Base-by-base conservation (phyloP, 2,329 filamentous ascomycete species). In the Ceratocystis eucalypticola region DNA sequence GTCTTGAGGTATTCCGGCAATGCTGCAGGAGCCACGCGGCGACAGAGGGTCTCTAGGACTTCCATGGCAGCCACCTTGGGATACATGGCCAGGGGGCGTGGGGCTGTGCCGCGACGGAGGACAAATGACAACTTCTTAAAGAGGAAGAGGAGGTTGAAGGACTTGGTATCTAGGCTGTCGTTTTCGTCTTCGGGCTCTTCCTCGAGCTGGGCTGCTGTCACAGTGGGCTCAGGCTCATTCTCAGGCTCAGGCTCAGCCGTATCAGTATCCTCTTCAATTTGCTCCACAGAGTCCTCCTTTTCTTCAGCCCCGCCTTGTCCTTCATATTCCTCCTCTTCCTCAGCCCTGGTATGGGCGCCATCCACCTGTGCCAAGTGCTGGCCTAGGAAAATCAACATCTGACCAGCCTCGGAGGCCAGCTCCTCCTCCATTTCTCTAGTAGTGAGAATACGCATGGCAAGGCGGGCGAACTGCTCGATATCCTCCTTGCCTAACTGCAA, bases 341-440 rank as follows among this genome's bases (percentile, higher is more conserved):
- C 73, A 70, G 75, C 70, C 73, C 76, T 67, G 1, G 72, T 70
- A 28, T 73, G 72, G 10, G 72, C 71, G 20, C 67, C 68, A 12
- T 68, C 66, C 33, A 67, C 69, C 59, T 70, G 65, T 1, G 77
- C 76, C 15, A 85, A 75, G 67, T 80, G 80, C 25, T 78, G 84
- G 53, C 86, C 89, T 0, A 99, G 79, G 78, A 96, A 96, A 46
- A 93, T 81, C 45, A 96, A 79, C 69, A 96, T 91, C 70, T 91
- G 88, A 3, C 89, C 84, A 12, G 86, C 86, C 73, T 96, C 90
- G 53, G 84, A 80, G 1, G 89, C 89, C n/a, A 97, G 79, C 8
- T 85, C 81, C 71, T 94, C 87, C 17, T 87, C 85, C 6, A 93
- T 76, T 28, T 85, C 82, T 65, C 64, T 82, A 0, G 82, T 80